Percentiles rank a stretch among this genome's conserved stretches.
These are phyloP conservation scores for Monascus purpureus DNA, from an alignment of 495 filamentous ascomycete genomes.

Conservation along the genomic window DNA sequence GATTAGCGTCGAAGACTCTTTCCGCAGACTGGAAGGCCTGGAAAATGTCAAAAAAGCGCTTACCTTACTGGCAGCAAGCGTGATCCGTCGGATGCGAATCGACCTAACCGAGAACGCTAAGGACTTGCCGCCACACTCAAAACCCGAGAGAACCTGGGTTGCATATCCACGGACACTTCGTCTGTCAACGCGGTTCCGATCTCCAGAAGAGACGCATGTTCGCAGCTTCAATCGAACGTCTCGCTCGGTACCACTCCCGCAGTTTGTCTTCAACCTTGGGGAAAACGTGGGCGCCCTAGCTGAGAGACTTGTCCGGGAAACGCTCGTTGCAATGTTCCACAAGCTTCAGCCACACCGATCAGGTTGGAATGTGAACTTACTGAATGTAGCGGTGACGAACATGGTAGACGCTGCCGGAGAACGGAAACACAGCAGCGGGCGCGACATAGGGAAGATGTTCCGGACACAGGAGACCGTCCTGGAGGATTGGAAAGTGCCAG, in stretches of 20 bases:
- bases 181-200: conserved; percentile 58
- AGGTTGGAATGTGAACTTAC: conserved; percentile 64
- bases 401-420: conserved; percentile 52
- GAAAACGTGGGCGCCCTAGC: conserved; percentile 42
- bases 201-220: conserved; percentile 37
- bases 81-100: conserved; percentile 63
- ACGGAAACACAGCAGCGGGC: conserved; percentile 32
- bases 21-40: conserved; percentile 48
- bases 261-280: conserved; percentile 51
- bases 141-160: conserved; percentile 33
- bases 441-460: conserved; percentile 59
- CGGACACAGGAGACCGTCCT: conserved; percentile 48
- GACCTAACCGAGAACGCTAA: conserved; percentile 51
- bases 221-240: conserved; percentile 50
- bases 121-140: conserved; percentile 2
- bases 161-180: conserved; percentile 59
- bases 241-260: conserved; percentile 50
- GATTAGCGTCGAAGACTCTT: conserved; percentile 92
- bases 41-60: conserved; percentile 53
- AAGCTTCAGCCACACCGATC: conserved; percentile 53
- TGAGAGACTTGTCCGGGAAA: conserved; percentile 54
- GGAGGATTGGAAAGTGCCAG: conserved; percentile 38
- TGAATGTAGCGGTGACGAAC: conserved; percentile 81
- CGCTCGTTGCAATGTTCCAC: conserved; percentile 53
- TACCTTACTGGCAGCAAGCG: conserved; percentile 43